phyloP scores from a whole-genome alignment of 352 stramenopile genomes.

The Globisporangium spiculum region DNA sequence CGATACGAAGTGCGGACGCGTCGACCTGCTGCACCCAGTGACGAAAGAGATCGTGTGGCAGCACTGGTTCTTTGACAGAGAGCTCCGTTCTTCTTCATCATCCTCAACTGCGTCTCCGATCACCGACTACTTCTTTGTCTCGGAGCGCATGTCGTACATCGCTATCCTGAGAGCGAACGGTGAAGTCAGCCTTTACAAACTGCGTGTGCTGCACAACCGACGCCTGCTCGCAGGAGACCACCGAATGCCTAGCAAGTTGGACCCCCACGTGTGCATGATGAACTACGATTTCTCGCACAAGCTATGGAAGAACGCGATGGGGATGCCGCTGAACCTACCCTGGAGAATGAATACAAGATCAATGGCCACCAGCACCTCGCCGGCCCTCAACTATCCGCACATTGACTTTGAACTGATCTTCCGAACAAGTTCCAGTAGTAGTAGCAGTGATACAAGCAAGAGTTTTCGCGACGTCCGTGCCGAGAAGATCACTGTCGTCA shows the following conservation, averaged over 20 bases:
- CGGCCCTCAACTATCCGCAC: conserved; percentile 13
- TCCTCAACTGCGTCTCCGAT: background rate
- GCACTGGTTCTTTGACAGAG: conserved; percentile 2
- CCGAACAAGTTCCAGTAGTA: background rate
- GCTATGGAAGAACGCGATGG: conserved; percentile 1
- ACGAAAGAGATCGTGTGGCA: conserved; percentile 21
- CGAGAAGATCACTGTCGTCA: conserved; percentile 15
- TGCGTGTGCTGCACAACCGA: conserved; percentile 20
- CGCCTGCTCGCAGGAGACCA: conserved; percentile 18
- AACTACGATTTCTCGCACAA: background rate
- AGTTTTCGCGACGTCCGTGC: background rate
- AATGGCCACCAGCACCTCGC: background rate
- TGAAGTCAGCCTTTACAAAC: conserved; percentile 16
- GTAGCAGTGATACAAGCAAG: background rate
- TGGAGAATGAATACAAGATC: background rate
- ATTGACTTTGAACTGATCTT: conserved; percentile 21
- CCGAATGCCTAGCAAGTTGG: conserved; percentile 5
- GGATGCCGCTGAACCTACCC: background rate
- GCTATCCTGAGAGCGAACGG: conserved; percentile 7
- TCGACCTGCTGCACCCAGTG: conserved; percentile 12
- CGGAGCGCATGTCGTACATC: conserved; percentile 17
- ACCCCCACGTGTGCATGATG: background rate
- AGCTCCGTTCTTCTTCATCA: background rate
- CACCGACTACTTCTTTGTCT: conserved; percentile 19
- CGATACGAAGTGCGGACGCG: background rate